phyloP scores from a whole-genome alignment of 495 filamentous ascomycete genomes.

The Arthonia radiata region DNA sequence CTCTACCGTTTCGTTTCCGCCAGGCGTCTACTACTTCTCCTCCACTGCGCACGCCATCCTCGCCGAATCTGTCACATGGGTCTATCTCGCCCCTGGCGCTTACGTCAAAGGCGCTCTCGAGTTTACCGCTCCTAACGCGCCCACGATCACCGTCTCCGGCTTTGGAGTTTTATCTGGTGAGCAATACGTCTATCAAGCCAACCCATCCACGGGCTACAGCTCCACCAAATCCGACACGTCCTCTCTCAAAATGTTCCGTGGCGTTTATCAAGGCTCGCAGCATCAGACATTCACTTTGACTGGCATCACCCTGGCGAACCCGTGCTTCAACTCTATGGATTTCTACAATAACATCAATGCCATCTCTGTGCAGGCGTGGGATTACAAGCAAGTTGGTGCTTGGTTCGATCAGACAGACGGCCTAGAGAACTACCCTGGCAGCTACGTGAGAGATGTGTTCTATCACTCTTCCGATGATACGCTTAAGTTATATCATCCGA shows the following conservation, averaged over 20 bases:
- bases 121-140: conserved; percentile 3
- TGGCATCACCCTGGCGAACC: conserved; percentile 6
- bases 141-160: conserved; percentile 8
- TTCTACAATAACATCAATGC: conserved; percentile 3
- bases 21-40: conserved; percentile 9
- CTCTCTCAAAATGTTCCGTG: conserved; percentile 9
- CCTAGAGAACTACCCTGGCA: conserved; percentile 6
- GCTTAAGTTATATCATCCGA: conserved; percentile 9
- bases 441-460: conserved; percentile 8
- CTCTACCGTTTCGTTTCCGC: conserved; percentile 8
- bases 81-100: conserved; percentile 11
- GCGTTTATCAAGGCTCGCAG: neutral
- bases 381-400: conserved; percentile 12
- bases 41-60: conserved; percentile 6
- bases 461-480: conserved; percentile 10
- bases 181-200: conserved; percentile 12
- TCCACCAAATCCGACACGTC: conserved; percentile 4
- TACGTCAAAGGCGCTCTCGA: conserved; percentile 13
- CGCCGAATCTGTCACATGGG: conserved; percentile 6
- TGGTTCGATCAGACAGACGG: conserved; percentile 11
- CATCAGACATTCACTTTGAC: conserved; percentile 4
- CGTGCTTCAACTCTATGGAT: conserved; percentile 11
- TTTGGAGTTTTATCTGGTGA: conserved; percentile 11
- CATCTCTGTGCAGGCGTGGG: conserved; percentile 3
- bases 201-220: conserved; percentile 5